Percentiles rank a stretch among this genome's conserved stretches.
phyloP scores from a whole-genome alignment of 768 basidiomycete species.

The Asterophora parasitica region DNA sequence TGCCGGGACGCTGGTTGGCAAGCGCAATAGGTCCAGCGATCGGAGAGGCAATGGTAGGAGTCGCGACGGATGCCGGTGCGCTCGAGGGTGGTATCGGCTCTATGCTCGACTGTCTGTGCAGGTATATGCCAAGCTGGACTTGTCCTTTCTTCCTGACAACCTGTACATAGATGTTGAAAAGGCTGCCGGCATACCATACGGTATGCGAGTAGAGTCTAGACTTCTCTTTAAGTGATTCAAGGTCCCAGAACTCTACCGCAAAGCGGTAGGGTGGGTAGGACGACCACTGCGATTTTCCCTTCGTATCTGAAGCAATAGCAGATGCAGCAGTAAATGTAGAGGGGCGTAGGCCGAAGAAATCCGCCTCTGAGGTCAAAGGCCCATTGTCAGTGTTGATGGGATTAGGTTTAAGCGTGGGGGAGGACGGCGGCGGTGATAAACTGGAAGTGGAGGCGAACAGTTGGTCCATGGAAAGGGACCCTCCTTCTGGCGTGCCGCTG shows the following conservation, averaged over 20 bases:
- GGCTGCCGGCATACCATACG: conserved; percentile 84
- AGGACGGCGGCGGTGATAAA: conserved; percentile 22
- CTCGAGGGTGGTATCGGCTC: conserved; percentile 78
- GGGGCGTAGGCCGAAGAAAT: conserved; percentile 61
- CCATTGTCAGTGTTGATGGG: conserved; percentile 23
- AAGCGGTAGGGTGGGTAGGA: conserved; percentile 80
- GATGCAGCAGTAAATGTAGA: conserved; percentile 36
- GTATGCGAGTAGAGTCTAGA: conserved; percentile 79
- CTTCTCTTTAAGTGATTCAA: conserved; percentile 80
- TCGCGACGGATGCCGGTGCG: conserved; percentile 31
- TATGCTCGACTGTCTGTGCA: conserved; percentile 79
- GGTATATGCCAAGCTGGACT: conserved; percentile 79
- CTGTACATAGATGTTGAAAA: conserved; percentile 89
- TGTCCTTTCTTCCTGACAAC: conserved; percentile 75
- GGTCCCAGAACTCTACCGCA: conserved; percentile 87
- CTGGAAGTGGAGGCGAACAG: conserved; percentile 42
- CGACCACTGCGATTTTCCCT: conserved; percentile 54
- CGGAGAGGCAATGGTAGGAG: background rate
- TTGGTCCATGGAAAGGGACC: conserved; percentile 59
- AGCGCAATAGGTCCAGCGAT: conserved; percentile 8
- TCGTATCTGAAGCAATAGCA: conserved; percentile 38
- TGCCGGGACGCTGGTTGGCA: conserved; percentile 4
- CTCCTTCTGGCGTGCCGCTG: conserved; percentile 28
- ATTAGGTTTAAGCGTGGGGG: conserved; percentile 19
- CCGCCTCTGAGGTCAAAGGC: conserved; percentile 38